Base-by-base conservation (phyloP, 192 early-diverging fungal species). In the Gigaspora rosea region DNA sequence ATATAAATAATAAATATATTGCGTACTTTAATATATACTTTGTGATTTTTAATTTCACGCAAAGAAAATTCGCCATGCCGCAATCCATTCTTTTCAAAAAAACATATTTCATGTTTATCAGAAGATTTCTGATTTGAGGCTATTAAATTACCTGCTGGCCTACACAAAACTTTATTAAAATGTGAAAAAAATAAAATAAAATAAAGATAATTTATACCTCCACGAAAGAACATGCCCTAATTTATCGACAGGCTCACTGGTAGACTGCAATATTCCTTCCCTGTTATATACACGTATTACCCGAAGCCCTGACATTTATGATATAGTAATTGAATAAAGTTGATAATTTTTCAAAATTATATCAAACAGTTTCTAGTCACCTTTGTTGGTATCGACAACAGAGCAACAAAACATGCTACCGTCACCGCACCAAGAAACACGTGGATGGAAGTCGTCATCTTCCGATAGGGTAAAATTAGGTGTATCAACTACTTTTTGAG, bases 61-160 rank as follows among this genome's bases (percentile, higher is more conserved):
- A 99, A 81, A 9, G 90, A 80, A 81, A 99, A 98, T 78, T 96
- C 93, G 66, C 96, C 95, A 81, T 97, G 97, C 15, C 94, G 87
- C 54, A 98, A 83, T 9, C 97, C 97, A 75, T 99, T 99, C 59
- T 89, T 88, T 85, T 99, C 97, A 69, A 96, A 96, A 71, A 98
- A 99, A 8, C 94, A 90, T 57, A 99, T 89, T 47, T 96, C 92
- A 59, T 96, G 95, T 8, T 90, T 85, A 70, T 95, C 88, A 35
- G 91, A 90, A 50, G 92, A 84, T 58, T 87, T 81, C 80, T 96
- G 93, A 48, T 87, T 94, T 2, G 93, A 88, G 8, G 92, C 91
- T 41, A 95, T 95, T 79, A 96, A 82, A 77, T 92, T 94, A 41
- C 93, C 96, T 10, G 89, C 90, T 20, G 95, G 95, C 75, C 91